These are phyloP conservation scores for Calonectria leucothoes DNA, from an alignment of 2,329 filamentous ascomycete genomes.

Conservation along the genomic window DNA sequence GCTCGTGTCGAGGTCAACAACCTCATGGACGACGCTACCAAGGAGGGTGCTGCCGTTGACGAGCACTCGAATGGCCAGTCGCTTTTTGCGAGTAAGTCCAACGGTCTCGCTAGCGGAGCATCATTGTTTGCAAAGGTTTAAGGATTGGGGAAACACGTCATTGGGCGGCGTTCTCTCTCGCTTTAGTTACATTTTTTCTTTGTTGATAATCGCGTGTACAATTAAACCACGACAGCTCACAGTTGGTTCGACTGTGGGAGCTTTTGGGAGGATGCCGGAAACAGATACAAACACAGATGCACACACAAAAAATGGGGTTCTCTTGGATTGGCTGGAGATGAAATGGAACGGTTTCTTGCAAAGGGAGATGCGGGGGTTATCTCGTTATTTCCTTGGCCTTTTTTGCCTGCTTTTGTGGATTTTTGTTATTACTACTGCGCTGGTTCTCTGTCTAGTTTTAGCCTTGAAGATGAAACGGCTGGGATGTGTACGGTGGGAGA, in stretches of 20 bases:
- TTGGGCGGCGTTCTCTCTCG: slow-evolving; percentile 26
- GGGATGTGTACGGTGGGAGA: background rate
- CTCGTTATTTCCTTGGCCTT: background rate
- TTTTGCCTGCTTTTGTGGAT: slow-evolving; percentile 19
- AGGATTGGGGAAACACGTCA: slow-evolving; percentile 10
- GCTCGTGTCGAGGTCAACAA: slow-evolving; percentile 50
- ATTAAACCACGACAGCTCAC: slow-evolving; percentile 17
- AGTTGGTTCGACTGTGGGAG: background rate
- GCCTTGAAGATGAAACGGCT: slow-evolving; percentile 14
- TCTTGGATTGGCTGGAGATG: slow-evolving; percentile 30
- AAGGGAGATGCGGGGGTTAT: slow-evolving; percentile 5
- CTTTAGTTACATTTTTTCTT: slow-evolving; percentile 12
- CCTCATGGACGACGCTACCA: slow-evolving; percentile 47
- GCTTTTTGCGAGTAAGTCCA: slow-evolving; percentile 32
- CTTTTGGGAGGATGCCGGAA: slow-evolving; percentile 12
- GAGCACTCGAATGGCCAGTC: slow-evolving; percentile 28
- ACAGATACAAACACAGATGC: slow-evolving; percentile 14
- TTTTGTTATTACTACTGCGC: slow-evolving; percentile 1
- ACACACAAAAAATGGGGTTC: slow-evolving; percentile 25
- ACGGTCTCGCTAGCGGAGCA: background rate
- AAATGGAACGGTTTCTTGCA: slow-evolving; percentile 16
- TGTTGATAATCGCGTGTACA: slow-evolving; percentile 25
- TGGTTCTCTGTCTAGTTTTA: slow-evolving; percentile 3
- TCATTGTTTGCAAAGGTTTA: slow-evolving; percentile 25
- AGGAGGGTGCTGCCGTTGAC: slow-evolving; percentile 17